Conservation (phyloP, 106 monocot species). For the Hemerocallis citrina region DNA sequence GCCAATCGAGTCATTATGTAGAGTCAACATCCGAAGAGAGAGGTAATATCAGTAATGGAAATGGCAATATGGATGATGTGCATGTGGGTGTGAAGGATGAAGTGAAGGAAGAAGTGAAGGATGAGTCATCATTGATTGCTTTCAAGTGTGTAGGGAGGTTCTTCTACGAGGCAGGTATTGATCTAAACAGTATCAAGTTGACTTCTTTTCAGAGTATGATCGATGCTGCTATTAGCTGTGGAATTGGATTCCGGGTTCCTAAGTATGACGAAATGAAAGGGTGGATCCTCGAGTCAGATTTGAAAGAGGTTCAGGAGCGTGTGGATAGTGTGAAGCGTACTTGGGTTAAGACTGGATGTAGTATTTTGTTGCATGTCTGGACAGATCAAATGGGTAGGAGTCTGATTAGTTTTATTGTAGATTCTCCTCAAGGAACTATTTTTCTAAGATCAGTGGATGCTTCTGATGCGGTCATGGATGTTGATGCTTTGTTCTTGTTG, state of each 20-base stretch:
- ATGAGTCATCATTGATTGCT: constrained; percentile 10
- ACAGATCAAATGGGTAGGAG: constrained; percentile 39
- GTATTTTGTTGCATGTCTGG: constrained; percentile 68
- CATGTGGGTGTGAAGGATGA: constrained; percentile 4
- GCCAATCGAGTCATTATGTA: background rate
- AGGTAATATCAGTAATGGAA: background rate
- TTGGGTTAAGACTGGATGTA: constrained; percentile 65
- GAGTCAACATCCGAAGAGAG: background rate
- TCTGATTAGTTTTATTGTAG: constrained; percentile 49
- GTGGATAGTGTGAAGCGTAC: constrained; percentile 37
- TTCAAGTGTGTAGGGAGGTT: constrained; percentile 46
- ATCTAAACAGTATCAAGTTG: constrained; percentile 26
- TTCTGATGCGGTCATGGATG: constrained; percentile 33
- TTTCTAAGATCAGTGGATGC: constrained; percentile 72
- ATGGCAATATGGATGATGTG: constrained; percentile 15
- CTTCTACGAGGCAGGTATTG: constrained; percentile 61
- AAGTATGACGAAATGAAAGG: constrained; percentile 47
- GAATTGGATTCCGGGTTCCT: constrained; percentile 32
- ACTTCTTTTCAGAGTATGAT: constrained; percentile 71
- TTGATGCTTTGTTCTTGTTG: constrained; percentile 37
- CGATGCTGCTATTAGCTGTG: constrained; percentile 34
- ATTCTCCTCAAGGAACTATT: constrained; percentile 43
- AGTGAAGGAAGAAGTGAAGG: constrained; percentile 30
- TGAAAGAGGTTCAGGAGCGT: constrained; percentile 27
- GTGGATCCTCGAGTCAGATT: constrained; percentile 47